Conservation (phyloP, 345 rosid species). For the Salix viminalis region DNA sequence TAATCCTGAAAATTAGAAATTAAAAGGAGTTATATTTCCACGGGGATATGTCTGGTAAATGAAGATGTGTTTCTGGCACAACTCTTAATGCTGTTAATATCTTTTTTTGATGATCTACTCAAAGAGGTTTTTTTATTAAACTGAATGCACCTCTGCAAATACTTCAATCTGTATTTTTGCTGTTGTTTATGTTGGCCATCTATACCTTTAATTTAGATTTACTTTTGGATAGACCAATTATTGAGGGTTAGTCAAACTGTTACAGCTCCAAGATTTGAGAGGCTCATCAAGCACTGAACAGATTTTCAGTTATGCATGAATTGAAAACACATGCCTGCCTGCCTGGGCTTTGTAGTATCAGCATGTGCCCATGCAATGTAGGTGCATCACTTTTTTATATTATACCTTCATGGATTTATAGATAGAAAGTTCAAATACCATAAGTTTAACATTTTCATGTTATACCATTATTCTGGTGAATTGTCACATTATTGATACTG, state of each 20-base stretch:
- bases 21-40: neutral
- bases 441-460: neutral
- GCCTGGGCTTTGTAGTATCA: neutral
- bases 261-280: neutral
- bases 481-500: neutral
- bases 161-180: neutral
- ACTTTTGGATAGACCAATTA: neutral
- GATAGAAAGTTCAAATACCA: neutral
- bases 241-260: neutral
- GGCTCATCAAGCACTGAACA: neutral
- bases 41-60: neutral
- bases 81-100: neutral
- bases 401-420: neutral
- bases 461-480: neutral
- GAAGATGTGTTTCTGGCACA: neutral
- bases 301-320: neutral
- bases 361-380: neutral
- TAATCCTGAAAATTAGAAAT: neutral
- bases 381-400: neutral
- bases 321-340: neutral
- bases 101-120: neutral
- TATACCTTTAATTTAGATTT: neutral
- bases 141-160: neutral
- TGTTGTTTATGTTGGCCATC: neutral
- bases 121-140: too few species aligned